phyloP scores from a whole-genome alignment of 108 stramenopile species.

The Stephanodiscus triporus region DNA sequence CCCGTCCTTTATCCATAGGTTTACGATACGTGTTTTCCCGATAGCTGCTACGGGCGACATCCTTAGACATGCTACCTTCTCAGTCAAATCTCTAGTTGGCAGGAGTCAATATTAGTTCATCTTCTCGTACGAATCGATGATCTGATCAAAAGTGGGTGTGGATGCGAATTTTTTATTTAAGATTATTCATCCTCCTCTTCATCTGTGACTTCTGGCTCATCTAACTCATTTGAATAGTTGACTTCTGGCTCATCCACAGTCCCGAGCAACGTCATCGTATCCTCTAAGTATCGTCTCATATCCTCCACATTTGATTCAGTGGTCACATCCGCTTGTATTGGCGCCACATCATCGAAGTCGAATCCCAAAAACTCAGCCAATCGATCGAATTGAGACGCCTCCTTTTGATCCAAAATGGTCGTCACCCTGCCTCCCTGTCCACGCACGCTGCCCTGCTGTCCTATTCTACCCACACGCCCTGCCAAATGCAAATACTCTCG shows the following conservation, averaged over 20 bases:
- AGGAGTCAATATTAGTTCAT: too few species aligned
- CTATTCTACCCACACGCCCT: constrained; percentile 88
- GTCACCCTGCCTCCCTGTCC: constrained; percentile 75
- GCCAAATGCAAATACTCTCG: constrained; percentile 85
- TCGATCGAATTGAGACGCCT: constrained; percentile 66
- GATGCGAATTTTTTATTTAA: background rate
- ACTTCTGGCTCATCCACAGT: constrained; percentile 37
- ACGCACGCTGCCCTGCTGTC: constrained; percentile 69
- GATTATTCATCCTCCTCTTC: constrained; percentile 31
- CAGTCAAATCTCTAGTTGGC: too few species aligned
- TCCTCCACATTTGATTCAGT: constrained; percentile 62
- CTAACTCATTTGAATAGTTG: constrained; percentile 14
- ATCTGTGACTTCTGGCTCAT: constrained; percentile 30
- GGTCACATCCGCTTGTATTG: constrained; percentile 39
- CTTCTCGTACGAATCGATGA: too few species aligned
- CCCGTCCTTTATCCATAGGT: too few species aligned
- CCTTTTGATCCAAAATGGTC: constrained; percentile 68
- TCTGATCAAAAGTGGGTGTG: too few species aligned
- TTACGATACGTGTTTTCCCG: too few species aligned
- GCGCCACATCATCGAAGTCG: constrained; percentile 69
- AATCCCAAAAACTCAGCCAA: constrained; percentile 73
- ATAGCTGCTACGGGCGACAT: too few species aligned
- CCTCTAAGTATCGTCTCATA: constrained; percentile 74
- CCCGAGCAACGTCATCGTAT: constrained; percentile 60
- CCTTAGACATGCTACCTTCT: too few species aligned